phyloP scores from a whole-genome alignment of 2,329 filamentous ascomycete genomes.

The Microascus cirrosus region DNA sequence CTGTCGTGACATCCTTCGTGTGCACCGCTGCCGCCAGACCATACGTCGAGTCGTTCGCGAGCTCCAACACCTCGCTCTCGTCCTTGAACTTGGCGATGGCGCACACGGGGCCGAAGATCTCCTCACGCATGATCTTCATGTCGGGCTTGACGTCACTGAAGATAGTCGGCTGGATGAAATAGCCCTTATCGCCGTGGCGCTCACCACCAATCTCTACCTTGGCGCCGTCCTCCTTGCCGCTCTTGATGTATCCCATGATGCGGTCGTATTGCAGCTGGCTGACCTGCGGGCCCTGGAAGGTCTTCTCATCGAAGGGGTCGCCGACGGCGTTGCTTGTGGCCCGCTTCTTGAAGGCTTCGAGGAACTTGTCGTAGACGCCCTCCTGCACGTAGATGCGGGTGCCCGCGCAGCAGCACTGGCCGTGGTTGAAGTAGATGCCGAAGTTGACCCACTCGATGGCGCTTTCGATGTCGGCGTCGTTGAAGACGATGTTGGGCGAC shows the following conservation, averaged over 20 bases:
- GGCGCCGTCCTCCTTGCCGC: slow-evolving; percentile 16
- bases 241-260: slow-evolving; percentile 22
- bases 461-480: slow-evolving; percentile 49
- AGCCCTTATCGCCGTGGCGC: slow-evolving; percentile 16
- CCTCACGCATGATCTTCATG: slow-evolving; percentile 28
- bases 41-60: slow-evolving; percentile 37
- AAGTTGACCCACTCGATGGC: slow-evolving; percentile 38
- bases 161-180: slow-evolving; percentile 24
- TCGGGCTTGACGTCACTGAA: slow-evolving; percentile 18
- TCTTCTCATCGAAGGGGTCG: slow-evolving; percentile 40
- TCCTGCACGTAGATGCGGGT: slow-evolving; percentile 53
- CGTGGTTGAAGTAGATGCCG: slow-evolving; percentile 13
- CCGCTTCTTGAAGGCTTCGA: slow-evolving; percentile 12
- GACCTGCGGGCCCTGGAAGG: slow-evolving; percentile 40
- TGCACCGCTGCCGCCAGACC: slow-evolving; percentile 15
- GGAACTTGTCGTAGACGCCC: slow-evolving; percentile 44
- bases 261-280: slow-evolving; percentile 27
- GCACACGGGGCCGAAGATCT: slow-evolving; percentile 40
- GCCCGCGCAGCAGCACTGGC: slow-evolving; percentile 21
- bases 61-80: slow-evolving; percentile 31
- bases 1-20: neutral
- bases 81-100: slow-evolving; percentile 33
- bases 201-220: slow-evolving; percentile 17
- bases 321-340: slow-evolving; percentile 21
- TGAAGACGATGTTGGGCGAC: slow-evolving; percentile 42